Evolutionary conservation across 2,329 filamentous ascomycete species (phyloP).

Genomic region (Cercospora brassicicola): DNA sequence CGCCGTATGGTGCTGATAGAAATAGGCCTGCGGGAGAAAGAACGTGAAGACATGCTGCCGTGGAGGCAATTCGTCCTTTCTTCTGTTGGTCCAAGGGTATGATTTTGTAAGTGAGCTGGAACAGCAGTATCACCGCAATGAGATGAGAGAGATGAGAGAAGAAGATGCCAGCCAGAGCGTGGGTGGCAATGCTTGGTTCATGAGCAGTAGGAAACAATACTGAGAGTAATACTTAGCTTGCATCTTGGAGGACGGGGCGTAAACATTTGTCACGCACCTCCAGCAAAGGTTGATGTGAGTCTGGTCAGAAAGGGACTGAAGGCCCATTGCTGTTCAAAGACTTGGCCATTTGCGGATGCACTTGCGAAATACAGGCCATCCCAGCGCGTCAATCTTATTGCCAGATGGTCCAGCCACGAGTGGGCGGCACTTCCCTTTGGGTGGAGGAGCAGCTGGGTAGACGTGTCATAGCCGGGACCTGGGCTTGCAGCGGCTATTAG

Average conservation of each 20-base stretch:
- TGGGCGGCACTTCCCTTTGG: slow-evolving; percentile 18
- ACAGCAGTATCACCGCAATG: slow-evolving; percentile 70
- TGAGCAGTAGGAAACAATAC: neutral
- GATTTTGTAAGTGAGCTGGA: slow-evolving; percentile 62
- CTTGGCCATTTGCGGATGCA: slow-evolving; percentile 61
- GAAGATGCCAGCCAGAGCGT: slow-evolving; percentile 59
- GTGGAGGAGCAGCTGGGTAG: slow-evolving; percentile 57
- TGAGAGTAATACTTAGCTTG: slow-evolving; percentile 35
- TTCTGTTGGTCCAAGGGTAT: slow-evolving; percentile 44
- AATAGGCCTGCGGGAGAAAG: slow-evolving; percentile 87
- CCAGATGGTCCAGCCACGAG: slow-evolving; percentile 42
- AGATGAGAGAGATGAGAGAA: slow-evolving; percentile 76
- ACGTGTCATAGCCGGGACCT: slow-evolving; percentile 75
- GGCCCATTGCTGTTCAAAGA: slow-evolving; percentile 83
- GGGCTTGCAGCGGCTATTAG: slow-evolving; percentile 59
- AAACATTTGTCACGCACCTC: slow-evolving; percentile 41
- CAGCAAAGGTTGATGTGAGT: slow-evolving; percentile 45
- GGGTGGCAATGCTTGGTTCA: slow-evolving; percentile 31
- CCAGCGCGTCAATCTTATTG: slow-evolving; percentile 69
- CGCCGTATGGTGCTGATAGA: slow-evolving; percentile 80
- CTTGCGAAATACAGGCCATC: slow-evolving; percentile 76
- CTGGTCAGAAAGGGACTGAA: slow-evolving; percentile 63
- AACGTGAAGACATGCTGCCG: slow-evolving; percentile 73
- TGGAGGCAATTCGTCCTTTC: slow-evolving; percentile 58
- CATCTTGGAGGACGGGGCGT: neutral